A percentile compares a stretch with the other conserved stretches of the same genome.
Conservation (phyloP, 139 green algal species). For the Chlamydomonas sp. region DNA sequence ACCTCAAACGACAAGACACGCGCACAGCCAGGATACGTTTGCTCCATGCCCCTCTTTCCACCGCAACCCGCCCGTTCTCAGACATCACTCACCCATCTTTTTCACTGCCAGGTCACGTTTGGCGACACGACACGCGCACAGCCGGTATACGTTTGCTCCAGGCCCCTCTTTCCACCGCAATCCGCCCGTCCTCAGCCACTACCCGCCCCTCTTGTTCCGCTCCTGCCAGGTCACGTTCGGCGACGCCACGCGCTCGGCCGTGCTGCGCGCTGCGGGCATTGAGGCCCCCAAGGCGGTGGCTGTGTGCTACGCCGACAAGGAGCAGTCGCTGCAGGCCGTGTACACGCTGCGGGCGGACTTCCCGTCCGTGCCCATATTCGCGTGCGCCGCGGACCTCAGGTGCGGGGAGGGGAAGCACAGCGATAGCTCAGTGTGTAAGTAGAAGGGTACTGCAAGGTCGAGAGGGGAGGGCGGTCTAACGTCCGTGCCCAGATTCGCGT, state of each 20-base stretch:
- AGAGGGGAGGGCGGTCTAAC: conserved; percentile 44
- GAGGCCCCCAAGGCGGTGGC: conserved; percentile 71
- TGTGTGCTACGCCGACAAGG: conserved; percentile 72
- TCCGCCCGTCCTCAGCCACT: too few relatives aligned
- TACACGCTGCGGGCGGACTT: conserved; percentile 64
- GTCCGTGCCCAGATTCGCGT: conserved; percentile 80
- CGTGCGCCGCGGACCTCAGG: conserved; percentile 75
- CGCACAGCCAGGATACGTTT: too few relatives aligned
- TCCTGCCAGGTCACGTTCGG: conserved; percentile 60
- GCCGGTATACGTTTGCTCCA: too few relatives aligned
- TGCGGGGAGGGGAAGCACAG: neutral
- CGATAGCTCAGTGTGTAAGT: too few relatives aligned
- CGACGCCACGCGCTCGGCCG: conserved; percentile 74
- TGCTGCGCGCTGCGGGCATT: conserved; percentile 86
- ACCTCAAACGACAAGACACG: too few relatives aligned
- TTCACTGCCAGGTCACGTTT: too few relatives aligned
- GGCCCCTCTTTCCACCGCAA: too few relatives aligned
- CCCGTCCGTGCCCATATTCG: conserved; percentile 84
- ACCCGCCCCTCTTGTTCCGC: neutral
- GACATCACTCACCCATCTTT: neutral
- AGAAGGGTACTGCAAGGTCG: too few relatives aligned
- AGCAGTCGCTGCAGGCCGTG: conserved; percentile 70
- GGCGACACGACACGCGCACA: too few relatives aligned
- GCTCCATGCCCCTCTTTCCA: too few relatives aligned
- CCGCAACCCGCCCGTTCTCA: too few relatives aligned